A percentile compares a stretch with the other conserved stretches of the same genome.
Evolutionary conservation across 495 filamentous ascomycete genomes (phyloP).

Genomic region (Penicillium macrosclerotiorum): DNA sequence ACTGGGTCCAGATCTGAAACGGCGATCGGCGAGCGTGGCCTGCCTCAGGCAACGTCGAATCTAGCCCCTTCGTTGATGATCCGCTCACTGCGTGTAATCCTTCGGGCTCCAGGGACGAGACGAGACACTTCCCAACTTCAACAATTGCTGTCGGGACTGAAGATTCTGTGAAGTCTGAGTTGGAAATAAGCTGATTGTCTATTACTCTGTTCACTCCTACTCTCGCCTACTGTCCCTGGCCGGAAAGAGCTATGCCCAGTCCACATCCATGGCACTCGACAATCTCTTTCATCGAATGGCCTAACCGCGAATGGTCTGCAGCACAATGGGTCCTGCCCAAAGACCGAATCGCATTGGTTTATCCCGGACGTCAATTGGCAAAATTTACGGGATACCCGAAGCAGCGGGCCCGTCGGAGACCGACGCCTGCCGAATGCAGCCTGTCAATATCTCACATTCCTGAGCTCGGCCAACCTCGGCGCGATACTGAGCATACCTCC

Average conservation of each 20-base stretch:
- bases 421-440: slow-evolving; percentile 18
- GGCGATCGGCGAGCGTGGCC: slow-evolving; percentile 5
- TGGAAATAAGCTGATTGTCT: no score
- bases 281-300: no score
- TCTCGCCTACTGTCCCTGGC: no score
- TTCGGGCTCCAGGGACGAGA: no score
- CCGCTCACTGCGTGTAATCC: neutral
- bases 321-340: neutral
- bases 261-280: slow-evolving; percentile 1
- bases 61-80: neutral
- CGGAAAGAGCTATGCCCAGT: slow-evolving; percentile 13
- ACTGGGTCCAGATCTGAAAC: slow-evolving; percentile 10
- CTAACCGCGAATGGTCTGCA: neutral
- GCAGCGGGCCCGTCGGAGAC: slow-evolving; percentile 12
- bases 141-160: no score
- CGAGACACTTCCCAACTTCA: no score
- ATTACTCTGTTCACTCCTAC: no score
- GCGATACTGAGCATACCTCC: neutral
- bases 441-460: slow-evolving; percentile 18
- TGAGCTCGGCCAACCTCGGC: neutral
- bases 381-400: slow-evolving; percentile 13
- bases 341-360: neutral
- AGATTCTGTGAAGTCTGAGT: no score
- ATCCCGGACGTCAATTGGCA: neutral
- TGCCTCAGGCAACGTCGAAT: slow-evolving; percentile 18